Evolutionary conservation across 148 eudicot species (phyloP), one percentile per base, ranked within the genome.

Genomic region (Camellia granthamiana): DNA sequence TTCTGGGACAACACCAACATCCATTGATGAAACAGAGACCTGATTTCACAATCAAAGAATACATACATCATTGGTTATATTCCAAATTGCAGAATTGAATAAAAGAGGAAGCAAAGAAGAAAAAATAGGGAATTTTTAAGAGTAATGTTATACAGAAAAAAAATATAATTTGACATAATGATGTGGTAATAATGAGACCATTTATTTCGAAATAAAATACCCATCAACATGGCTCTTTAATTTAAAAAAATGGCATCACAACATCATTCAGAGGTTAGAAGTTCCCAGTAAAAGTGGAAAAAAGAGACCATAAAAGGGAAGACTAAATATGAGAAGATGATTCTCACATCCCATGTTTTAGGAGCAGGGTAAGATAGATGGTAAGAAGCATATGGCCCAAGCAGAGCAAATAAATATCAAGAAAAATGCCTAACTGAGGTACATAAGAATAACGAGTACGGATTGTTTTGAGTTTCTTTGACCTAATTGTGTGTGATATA

Each of bases 11-110:
- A 92, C 77, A 8, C 98, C 92, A 69, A 91, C 92, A 69, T 95
- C 99, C 81, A 91, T 60, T 18, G 97, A 93, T 46, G 98, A 89
- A 14, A 90, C 80, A 18, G 97, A 95, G 78, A 92, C 91, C 99
- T 95, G 94, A 65, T 68, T 61, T 51, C 18, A 59, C 38, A 83
- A 59, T 43, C 63, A 79, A 66, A 79, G 41, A 54, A 38, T 58
- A 38, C 64, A 38, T 58, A 38, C 64, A 74, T 23, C 47, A 56
- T 74, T 74, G 16, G 23, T 56, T 55, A 74, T 8, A 58, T 23
- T 2, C 11, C 42, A 21, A 18, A 3, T 4, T 55, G 59, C 12
- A 12, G 8, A 8, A 55, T 9, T 8, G 12, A 15, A 30, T 9
- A 21, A 10, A 16, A 9, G 12, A 64, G 41, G 41, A 64, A 10